phyloP scores from a whole-genome alignment of 176 grass and related monocot genomes.

The Bonia amplexicaulis region DNA sequence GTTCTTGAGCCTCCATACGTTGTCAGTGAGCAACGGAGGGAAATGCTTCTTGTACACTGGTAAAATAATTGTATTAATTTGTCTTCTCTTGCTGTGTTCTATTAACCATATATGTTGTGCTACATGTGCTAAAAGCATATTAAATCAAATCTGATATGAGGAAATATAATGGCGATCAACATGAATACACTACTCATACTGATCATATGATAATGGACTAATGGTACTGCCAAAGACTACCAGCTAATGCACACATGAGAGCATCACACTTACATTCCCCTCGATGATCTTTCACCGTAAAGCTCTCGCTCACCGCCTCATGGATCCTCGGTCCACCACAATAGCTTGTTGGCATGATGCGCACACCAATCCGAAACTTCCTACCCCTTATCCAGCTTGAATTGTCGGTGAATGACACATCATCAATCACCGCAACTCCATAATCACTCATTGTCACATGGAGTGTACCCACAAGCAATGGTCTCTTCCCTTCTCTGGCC shows the following conservation, averaged over 20 bases:
- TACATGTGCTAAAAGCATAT: not conserved
- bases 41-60: conserved; percentile 55
- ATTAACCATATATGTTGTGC: not conserved
- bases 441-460: conserved; percentile 16
- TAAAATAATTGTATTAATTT: not conserved
- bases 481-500: conserved; percentile 47
- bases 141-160: not conserved
- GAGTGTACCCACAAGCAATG: conserved; percentile 41
- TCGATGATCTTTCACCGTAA: conserved; percentile 75
- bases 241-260: not conserved
- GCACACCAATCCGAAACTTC: conserved; percentile 54
- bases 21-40: conserved; percentile 45
- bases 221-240: not conserved
- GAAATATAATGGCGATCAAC: not conserved
- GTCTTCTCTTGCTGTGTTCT: not conserved
- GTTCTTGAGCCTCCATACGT: conserved; percentile 63
- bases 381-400: conserved; percentile 67
- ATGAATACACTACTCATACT: not conserved
- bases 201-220: not conserved
- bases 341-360: not conserved
- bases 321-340: conserved; percentile 27
- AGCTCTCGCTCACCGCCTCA: conserved; percentile 57
- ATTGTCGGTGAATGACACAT: conserved; percentile 65
- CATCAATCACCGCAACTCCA: conserved; percentile 35
- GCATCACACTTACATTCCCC: conserved; percentile 51